Evolutionary conservation across 441 rosid genomes (phyloP).

Genomic region (Kokia cookei): DNA sequence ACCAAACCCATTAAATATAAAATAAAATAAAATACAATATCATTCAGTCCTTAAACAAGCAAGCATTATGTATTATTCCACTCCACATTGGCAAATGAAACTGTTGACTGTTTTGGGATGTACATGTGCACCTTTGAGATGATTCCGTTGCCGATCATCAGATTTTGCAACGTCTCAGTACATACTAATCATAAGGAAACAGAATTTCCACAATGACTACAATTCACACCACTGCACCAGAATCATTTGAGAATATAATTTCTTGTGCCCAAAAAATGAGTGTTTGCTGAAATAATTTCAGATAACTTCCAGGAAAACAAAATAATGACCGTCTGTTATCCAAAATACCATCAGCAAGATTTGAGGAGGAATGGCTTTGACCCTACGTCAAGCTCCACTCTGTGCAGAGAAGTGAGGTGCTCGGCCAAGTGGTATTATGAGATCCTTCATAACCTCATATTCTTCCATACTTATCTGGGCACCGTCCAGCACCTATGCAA

Average conservation of each 20-base stretch:
- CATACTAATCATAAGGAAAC: background rate
- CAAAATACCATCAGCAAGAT: background rate
- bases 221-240: background rate
- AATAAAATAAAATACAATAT: no score
- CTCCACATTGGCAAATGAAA: background rate
- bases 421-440: slow-evolving; percentile 73
- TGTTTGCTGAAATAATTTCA: background rate
- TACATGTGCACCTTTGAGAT: background rate
- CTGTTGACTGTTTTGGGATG: background rate
- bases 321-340: background rate
- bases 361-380: background rate
- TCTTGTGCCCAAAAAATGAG: background rate
- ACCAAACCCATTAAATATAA: background rate
- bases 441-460: slow-evolving; percentile 78
- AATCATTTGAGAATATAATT: background rate
- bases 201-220: background rate
- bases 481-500: slow-evolving; percentile 57
- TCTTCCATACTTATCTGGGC: slow-evolving; percentile 66
- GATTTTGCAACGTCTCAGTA: background rate
- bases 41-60: background rate
- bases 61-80: background rate
- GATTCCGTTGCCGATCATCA: background rate
- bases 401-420: slow-evolving; percentile 56
- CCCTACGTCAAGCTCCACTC: slow-evolving; percentile 46
- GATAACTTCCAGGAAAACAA: background rate